These are phyloP conservation scores for Torulaspora maleeae DNA, from an alignment of 805 yeast genomes.

Conservation along the genomic window DNA sequence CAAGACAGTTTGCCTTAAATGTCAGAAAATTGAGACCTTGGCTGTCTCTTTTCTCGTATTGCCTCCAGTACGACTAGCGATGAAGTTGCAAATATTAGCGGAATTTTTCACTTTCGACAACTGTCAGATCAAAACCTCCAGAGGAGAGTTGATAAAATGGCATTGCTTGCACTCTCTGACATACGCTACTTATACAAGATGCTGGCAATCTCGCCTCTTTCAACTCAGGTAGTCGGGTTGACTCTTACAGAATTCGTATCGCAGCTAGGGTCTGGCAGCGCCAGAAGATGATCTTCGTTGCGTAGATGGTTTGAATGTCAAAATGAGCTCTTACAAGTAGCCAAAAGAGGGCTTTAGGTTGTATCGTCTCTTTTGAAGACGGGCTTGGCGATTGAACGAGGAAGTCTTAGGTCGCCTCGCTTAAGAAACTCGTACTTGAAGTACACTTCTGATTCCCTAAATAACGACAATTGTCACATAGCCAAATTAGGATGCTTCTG, in stretches of 20 bases:
- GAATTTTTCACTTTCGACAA: background rate
- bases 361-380: background rate
- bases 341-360: background rate
- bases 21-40: background rate
- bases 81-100: background rate
- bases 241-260: too few relatives aligned
- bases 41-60: background rate
- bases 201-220: too few relatives aligned
- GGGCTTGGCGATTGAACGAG: background rate
- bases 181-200: too few relatives aligned
- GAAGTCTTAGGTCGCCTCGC: background rate
- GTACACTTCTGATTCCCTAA: too few relatives aligned
- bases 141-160: too few relatives aligned
- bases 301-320: too few relatives aligned
- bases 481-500: background rate
- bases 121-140: background rate
- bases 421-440: background rate
- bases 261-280: too few relatives aligned
- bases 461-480: too few relatives aligned
- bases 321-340: background rate
- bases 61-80: background rate
- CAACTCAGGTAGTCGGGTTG: too few relatives aligned
- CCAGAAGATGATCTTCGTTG: too few relatives aligned
- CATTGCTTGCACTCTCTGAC: too few relatives aligned
- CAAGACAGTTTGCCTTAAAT: conserved; percentile 2